Evolutionary conservation across 192 early-diverging fungal species (phyloP).

Genomic region (Borealophlyctis nickersoniae): DNA sequence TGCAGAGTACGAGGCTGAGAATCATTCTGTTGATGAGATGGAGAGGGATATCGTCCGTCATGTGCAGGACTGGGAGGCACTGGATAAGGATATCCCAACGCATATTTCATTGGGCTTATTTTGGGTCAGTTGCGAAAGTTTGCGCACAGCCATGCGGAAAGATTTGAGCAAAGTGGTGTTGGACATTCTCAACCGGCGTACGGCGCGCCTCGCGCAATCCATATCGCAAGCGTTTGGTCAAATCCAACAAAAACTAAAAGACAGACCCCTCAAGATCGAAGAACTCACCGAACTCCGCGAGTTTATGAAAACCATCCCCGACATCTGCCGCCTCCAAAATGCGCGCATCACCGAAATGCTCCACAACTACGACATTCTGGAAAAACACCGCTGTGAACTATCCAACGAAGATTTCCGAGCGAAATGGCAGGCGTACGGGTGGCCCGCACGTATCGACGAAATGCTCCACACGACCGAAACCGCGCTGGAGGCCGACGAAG

Average conservation of each 20-base stretch:
- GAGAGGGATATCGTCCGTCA: conserved; percentile 49
- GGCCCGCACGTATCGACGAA: conserved; percentile 56
- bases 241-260: conserved; percentile 49
- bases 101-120: conserved; percentile 56
- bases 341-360: conserved; percentile 50
- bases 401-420: conserved; percentile 60
- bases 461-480: conserved; percentile 44
- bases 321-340: conserved; percentile 40
- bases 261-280: conserved; percentile 57
- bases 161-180: conserved; percentile 55
- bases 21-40: conserved; percentile 56
- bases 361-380: conserved; percentile 53
- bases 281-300: conserved; percentile 57
- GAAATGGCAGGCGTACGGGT: conserved; percentile 49
- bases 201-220: conserved; percentile 37
- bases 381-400: conserved; percentile 53
- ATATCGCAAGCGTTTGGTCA: conserved; percentile 43
- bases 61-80: conserved; percentile 53
- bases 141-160: conserved; percentile 50
- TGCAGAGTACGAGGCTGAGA: conserved; percentile 49
- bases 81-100: conserved; percentile 58
- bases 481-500: conserved; percentile 48
- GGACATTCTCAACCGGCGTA: conserved; percentile 43
- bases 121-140: conserved; percentile 54
- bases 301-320: conserved; percentile 57